Conservation (phyloP, 1,284 basidiomycete genomes). For the Cryptococcus neoformans region DNA sequence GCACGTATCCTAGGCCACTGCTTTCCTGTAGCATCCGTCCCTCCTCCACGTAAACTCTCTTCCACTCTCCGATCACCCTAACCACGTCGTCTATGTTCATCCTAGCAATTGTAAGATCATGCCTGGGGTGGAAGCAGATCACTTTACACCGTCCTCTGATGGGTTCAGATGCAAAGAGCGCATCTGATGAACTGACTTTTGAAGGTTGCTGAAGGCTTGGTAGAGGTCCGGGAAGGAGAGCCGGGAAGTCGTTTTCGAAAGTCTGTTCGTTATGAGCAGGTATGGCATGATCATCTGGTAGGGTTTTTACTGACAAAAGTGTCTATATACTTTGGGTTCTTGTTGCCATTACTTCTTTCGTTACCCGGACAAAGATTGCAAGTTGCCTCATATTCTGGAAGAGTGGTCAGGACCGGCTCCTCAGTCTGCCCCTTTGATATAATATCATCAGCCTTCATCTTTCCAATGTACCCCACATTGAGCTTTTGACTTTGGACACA, state of each 20-base stretch:
- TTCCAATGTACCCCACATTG: not conserved
- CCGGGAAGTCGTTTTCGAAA: slow-evolving; percentile 84
- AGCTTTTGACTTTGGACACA: not conserved
- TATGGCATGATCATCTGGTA: not conserved
- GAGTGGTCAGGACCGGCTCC: slow-evolving; percentile 55
- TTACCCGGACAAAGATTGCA: slow-evolving; percentile 95
- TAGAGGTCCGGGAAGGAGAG: slow-evolving; percentile 1
- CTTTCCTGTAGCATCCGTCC: slow-evolving; percentile 46
- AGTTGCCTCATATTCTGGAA: slow-evolving; percentile 68
- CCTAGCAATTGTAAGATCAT: slow-evolving; percentile 84
- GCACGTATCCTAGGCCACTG: slow-evolving; percentile 66
- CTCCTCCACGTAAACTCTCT: slow-evolving; percentile 60
- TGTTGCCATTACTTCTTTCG: slow-evolving; percentile 66
- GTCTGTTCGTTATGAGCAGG: slow-evolving; percentile 25
- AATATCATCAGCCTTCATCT: not conserved
- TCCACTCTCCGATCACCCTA: slow-evolving; percentile 72
- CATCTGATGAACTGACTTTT: slow-evolving; percentile 48
- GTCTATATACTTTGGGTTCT: slow-evolving; percentile 66
- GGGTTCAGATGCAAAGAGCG: slow-evolving; percentile 62
- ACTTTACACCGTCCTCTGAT: slow-evolving; percentile 86
- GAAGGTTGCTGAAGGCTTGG: no score
- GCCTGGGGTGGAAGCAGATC: slow-evolving; percentile 81
- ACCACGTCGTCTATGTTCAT: slow-evolving; percentile 63
- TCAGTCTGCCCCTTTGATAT: slow-evolving; percentile 62
- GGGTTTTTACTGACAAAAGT: slow-evolving; percentile 56